A percentile compares a stretch with the other conserved stretches of the same genome.
phyloP scores from a whole-genome alignment of 495 filamentous ascomycete species.

The Podospora conica region DNA sequence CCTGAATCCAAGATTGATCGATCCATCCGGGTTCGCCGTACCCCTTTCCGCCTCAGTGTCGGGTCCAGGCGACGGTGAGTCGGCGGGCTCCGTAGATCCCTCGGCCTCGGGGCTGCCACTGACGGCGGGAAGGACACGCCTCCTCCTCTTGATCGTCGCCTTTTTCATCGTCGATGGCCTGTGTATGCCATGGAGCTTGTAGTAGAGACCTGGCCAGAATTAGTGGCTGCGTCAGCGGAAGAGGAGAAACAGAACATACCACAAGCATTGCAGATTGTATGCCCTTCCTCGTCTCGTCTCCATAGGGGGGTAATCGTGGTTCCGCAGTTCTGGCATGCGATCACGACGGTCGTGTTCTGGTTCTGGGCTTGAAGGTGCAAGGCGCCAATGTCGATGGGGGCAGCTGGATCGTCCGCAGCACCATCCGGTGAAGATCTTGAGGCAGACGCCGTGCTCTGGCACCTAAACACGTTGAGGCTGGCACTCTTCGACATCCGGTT shows the following conservation, averaged over 20 bases:
- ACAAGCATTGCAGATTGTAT: slow-evolving; percentile 98
- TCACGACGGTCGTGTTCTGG: slow-evolving; percentile 65
- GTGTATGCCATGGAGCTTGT: slow-evolving; percentile 91
- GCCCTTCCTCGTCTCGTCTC: slow-evolving; percentile 88
- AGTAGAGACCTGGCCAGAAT: slow-evolving; percentile 68
- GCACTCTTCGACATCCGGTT: slow-evolving; percentile 89
- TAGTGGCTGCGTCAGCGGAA: not conserved
- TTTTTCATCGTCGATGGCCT: slow-evolving; percentile 97
- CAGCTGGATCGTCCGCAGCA: slow-evolving; percentile 31
- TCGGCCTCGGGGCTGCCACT: slow-evolving; percentile 34
- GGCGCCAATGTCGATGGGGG: slow-evolving; percentile 42
- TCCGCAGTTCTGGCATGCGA: slow-evolving; percentile 94
- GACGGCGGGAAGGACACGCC: slow-evolving; percentile 83
- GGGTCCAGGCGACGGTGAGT: slow-evolving; percentile 35
- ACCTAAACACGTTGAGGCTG: slow-evolving; percentile 54
- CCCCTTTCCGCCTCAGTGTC: slow-evolving; percentile 40
- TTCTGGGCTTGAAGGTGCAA: slow-evolving; percentile 30
- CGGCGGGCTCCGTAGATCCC: slow-evolving; percentile 38
- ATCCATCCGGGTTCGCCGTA: slow-evolving; percentile 48
- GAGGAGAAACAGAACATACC: slow-evolving; percentile 54
- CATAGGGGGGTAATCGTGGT: slow-evolving; percentile 96
- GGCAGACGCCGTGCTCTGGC: slow-evolving; percentile 28
- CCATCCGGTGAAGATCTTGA: slow-evolving; percentile 22
- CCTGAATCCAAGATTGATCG: slow-evolving; percentile 55
- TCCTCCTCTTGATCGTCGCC: slow-evolving; percentile 89